phyloP scores from a whole-genome alignment of 1,139 yeast genomes.

The Kurtzmaniella natalensis region DNA sequence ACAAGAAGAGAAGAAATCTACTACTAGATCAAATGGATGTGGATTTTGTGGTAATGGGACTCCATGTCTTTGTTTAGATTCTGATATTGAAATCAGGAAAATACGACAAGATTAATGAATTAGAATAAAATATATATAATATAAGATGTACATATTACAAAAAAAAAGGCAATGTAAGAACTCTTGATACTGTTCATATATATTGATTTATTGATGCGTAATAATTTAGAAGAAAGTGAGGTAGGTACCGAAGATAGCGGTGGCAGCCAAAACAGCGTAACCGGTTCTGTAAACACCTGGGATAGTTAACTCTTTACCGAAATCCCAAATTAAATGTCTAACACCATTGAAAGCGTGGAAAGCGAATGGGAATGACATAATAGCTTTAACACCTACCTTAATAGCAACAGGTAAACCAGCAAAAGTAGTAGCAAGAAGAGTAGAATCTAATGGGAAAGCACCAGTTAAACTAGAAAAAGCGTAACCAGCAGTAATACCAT shows the following conservation, averaged over 20 bases:
- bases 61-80: conserved; percentile 39
- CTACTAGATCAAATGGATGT: conserved; percentile 22
- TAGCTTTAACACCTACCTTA: conserved; percentile 63
- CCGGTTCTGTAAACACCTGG: conserved; percentile 94
- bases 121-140: background rate
- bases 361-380: conserved; percentile 77
- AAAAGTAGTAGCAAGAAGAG: conserved; percentile 52
- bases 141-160: background rate
- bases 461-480: conserved; percentile 69
- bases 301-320: conserved; percentile 70
- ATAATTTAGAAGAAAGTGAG: conserved; percentile 36
- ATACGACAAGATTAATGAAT: conserved; percentile 1
- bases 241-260: conserved; percentile 63
- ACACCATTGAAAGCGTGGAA: conserved; percentile 84
- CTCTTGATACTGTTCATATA: background rate
- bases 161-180: background rate
- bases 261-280: conserved; percentile 69
- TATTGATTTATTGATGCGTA: conserved; percentile 1
- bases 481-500: conserved; percentile 70
- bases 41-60: conserved; percentile 42
- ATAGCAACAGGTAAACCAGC: conserved; percentile 56
- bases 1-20: conserved; percentile 3
- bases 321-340: conserved; percentile 92
- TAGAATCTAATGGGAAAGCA: conserved; percentile 53
- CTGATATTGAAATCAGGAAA: conserved; percentile 13